Evolutionary conservation across 192 early-diverging fungal genomes (phyloP), one percentile per base, ranked within the genome.

Genomic region (Rhizophagus prolifer): DNA sequence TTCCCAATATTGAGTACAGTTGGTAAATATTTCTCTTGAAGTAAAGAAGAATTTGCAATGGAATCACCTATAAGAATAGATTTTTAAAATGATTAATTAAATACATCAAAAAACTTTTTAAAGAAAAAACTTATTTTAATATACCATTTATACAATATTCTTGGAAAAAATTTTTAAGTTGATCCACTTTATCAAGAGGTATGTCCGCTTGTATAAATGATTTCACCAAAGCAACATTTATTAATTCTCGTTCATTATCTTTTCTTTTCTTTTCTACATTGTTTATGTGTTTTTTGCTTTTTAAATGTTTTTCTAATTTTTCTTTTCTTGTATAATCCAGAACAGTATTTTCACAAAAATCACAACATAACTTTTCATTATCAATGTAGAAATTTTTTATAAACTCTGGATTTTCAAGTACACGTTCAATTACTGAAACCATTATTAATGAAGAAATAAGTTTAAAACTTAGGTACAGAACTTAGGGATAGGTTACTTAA

Each of bases 331-430:
- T 70, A 70, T 70, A 14, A 23, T 70, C 47, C 7, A 70, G 4
- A 31, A 30, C 19, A 12, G 10, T 44, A 70, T 14, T 13, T 70
- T 50, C 23, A n/a, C 47, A 70, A 30, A 28, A 9, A 28, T 21
- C 9, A 2, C 47, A 70, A 70, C 19, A 70, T 26, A 70, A 25
- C 31, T 70, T 70, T 3, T 9, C 8, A 25, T 26, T 26, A 70
- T 70, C 46, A 70, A 28, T 28, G 31, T 70, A 70, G 9, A 70
- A 70, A 47, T 28, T 28, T 19, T 70, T 50, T 70, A 21, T 14
- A 31, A 41, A 67, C 13, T 63, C 25, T 54, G 16, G 16, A 63
- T 10, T 63, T 63, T 25, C 61, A 16, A 30, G 61, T 10, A 13
- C 6, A 16, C 23, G 61, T 30, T 63, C 25, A 63, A 0, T 30